Conservation (phyloP, 495 filamentous ascomycete genomes). For the Bombardia bombarda region DNA sequence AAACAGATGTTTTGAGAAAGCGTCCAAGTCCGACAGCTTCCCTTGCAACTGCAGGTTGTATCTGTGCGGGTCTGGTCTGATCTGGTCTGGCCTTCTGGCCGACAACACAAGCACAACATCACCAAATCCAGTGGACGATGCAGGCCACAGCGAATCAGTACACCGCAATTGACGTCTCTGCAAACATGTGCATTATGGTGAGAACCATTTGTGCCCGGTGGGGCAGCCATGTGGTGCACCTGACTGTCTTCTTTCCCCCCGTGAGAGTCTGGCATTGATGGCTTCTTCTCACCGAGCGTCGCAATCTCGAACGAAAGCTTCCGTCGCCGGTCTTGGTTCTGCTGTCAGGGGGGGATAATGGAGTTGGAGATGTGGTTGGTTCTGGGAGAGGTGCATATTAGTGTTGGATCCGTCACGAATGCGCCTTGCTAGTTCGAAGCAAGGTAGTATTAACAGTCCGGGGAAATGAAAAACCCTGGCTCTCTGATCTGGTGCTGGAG, state of each 20-base stretch:
- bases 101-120: too few relatives aligned
- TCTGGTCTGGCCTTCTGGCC: too few relatives aligned
- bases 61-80: too few relatives aligned
- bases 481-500: background rate
- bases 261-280: constrained; percentile 1
- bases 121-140: too few relatives aligned
- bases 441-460: background rate
- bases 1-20: too few relatives aligned
- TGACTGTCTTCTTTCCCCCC: constrained; percentile 14
- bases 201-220: constrained; percentile 3
- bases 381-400: background rate
- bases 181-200: background rate
- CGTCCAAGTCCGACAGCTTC: too few relatives aligned
- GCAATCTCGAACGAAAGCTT: background rate
- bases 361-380: background rate
- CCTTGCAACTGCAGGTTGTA: too few relatives aligned
- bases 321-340: background rate
- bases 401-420: background rate
- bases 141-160: too few relatives aligned
- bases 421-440: background rate
- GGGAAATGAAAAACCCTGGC: background rate
- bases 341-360: too few relatives aligned
- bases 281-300: background rate
- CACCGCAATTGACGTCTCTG: background rate
- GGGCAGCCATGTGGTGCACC: constrained; percentile 13